phyloP scores from a whole-genome alignment of 345 rosid genomes.

The Murraya koenigii region DNA sequence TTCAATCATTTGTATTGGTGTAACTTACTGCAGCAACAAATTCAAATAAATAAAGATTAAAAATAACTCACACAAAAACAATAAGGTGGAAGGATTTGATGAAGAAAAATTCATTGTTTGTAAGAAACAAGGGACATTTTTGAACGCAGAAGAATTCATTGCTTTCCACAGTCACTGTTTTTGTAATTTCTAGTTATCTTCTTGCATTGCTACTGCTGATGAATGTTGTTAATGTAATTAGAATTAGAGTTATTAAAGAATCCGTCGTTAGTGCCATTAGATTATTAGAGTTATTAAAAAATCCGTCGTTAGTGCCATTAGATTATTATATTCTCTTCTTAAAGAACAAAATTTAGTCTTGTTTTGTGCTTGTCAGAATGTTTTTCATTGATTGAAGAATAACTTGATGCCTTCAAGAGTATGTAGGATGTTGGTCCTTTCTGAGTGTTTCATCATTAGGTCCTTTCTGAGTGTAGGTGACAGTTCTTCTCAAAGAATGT shows the following conservation, averaged over 20 bases:
- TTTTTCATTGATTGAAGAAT: background rate
- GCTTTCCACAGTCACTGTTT: background rate
- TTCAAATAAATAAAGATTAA: too few relatives aligned
- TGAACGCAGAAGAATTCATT: background rate
- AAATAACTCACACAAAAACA: background rate
- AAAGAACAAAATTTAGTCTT: background rate
- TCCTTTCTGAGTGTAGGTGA: conserved; percentile 45
- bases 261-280: background rate
- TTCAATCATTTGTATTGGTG: background rate
- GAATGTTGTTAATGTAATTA: background rate
- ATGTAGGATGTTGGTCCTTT: background rate
- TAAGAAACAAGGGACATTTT: background rate
- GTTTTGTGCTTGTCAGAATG: background rate
- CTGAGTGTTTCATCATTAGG: background rate
- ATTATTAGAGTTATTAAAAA: background rate
- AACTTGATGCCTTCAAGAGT: background rate
- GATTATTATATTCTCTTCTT: background rate
- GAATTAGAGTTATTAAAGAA: background rate
- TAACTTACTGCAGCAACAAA: background rate
- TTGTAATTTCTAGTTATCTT: background rate
- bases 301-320: background rate
- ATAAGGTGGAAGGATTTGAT: background rate
- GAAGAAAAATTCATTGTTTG: background rate
- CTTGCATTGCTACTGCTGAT: background rate
- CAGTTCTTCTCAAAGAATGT: conserved; percentile 91